Base-by-base conservation (phyloP, 2,329 filamentous ascomycete genomes). In the Colletotrichum spinosum region DNA sequence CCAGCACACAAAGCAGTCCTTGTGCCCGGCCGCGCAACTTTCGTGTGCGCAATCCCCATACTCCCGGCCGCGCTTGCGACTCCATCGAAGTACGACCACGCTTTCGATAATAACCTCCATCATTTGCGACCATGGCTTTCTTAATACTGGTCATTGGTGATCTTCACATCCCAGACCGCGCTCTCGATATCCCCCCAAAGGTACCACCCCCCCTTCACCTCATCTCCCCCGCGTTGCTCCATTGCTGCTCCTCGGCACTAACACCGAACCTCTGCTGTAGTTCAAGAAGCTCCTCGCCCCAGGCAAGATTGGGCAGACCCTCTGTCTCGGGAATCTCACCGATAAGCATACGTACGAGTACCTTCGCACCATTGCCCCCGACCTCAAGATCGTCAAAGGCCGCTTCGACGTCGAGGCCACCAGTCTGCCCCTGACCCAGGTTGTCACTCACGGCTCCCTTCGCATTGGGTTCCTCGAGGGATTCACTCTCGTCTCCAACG, bases 61-160 rank as follows among this genome's bases (percentile, higher is more conserved):
- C 44, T 37, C 34, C 38, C 37, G 38, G 46, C 45, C 48, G 55
- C 55, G n/a, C 25, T 37, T 25, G 15, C 63, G 48, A 38, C 34
- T 8, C 11, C 33, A 60, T 55, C 55, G 53, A 41, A 25, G 25
- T 42, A 46, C n/a, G 44, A 44, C 13, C 17, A 52, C 39, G 52
- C 46, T 4, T 37, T 15, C 12, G 13, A 50, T 42, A 49, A 34
- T 25, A 12, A 9, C 15, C 44, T 46, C n/a, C 51, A 35, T 12
- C n/a, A 17, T 6, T 35, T 60, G 37, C 63, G 72, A 91, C 88
- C 84, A 93, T 95, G 83, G 93, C 93, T 69, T 93, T 95, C 80
- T 86, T 97, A 71, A 94, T 97, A 76, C 88, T 97, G 76, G 93
- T 96, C 75, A 93, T 97, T 72, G 93, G 93, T 78, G 94, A 97